These are phyloP conservation scores for Penicillium frequentans DNA, from an alignment of 2,329 filamentous ascomycete species.

Conservation along the genomic window DNA sequence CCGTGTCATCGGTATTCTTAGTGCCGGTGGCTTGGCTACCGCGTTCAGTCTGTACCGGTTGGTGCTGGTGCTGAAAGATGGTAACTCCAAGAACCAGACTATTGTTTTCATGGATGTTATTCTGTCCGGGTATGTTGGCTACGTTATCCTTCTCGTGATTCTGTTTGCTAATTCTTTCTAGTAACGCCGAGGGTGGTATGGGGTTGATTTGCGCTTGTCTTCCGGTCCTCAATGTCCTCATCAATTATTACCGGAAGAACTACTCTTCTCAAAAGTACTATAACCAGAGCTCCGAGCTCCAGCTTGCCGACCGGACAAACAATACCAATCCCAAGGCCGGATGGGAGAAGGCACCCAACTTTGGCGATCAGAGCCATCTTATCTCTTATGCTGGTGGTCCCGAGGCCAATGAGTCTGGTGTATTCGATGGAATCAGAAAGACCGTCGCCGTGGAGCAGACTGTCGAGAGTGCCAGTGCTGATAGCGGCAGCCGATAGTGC, in stretches of 20 bases:
- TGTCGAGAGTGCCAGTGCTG: constrained; percentile 10
- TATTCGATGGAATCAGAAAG: constrained; percentile 17
- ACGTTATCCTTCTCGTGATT: background rate
- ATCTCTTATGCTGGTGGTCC: constrained; percentile 29
- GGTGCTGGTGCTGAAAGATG: constrained; percentile 34
- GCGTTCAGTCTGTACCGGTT: constrained; percentile 41
- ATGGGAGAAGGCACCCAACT: constrained; percentile 19
- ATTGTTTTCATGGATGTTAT: constrained; percentile 39
- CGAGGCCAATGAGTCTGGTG: constrained; percentile 11
- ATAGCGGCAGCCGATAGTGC: constrained; percentile 3
- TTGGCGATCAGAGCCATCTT: constrained; percentile 33
- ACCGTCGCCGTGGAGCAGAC: constrained; percentile 21
- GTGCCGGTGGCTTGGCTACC: constrained; percentile 40
- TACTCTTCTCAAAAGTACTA: constrained; percentile 33
- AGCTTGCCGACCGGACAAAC: constrained; percentile 26
- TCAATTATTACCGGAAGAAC: constrained; percentile 25
- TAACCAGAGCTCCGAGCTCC: constrained; percentile 26
- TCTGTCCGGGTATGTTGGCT: constrained; percentile 36
- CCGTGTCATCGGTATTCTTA: constrained; percentile 38
- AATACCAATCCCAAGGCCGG: constrained; percentile 17
- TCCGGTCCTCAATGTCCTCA: constrained; percentile 33
- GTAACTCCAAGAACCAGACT: constrained; percentile 31
- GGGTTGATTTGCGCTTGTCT: constrained; percentile 41
- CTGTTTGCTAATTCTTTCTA: constrained; percentile 9
- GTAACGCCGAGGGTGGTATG: constrained; percentile 39